Base-by-base conservation (phyloP, 2,329 filamentous ascomycete species). In the Phoma herbarum region DNA sequence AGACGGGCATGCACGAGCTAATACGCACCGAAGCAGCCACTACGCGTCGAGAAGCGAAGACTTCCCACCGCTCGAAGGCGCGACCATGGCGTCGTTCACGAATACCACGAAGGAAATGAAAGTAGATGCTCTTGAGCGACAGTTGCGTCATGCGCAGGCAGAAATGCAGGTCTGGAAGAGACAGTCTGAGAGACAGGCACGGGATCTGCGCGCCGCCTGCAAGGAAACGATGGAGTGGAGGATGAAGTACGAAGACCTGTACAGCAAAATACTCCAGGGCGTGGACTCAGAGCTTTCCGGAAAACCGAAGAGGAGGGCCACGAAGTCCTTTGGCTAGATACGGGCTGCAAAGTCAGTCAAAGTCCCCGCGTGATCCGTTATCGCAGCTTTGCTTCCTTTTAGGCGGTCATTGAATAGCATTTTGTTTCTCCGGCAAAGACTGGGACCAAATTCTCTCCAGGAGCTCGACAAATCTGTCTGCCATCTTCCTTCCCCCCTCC, bases 401-500 rank as follows among this genome's bases (percentile, higher is more conserved):
- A 8, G 12, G 12, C 20, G n/a, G n/a, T 45, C 14, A 28, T 33
- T 23, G 10, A 9, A 2, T 29, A 31, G 12, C 1, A 23, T 1
- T 3, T 25, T 49, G n/a, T 31, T 23, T 12, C 4, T 29, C 31
- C 8, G 9, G 12, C 8, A 39, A 23, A 28, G 10, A 11, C 1
- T 7, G 18, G n/a, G 35, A 10, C 41, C 45, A 41, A 0, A 43
- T 29, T 1, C 20, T 56, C 3, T 63, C 48, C 3, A 75, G 14
- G 5, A 74, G 22, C 18, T 61, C 58, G 25, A 60, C 58, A 43
- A 77, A 75, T 33, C 46, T 66, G 11, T 52, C 35, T 12, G 73
- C 73, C 71, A 78, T 77, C 64, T 73, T 77, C 28, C 61, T 65
- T 2, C 75, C 75, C 1, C 76, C 76, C 16, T 70, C 54, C 1